Conservation (phyloP, 2,329 filamentous ascomycete species). For the Pezicula carpinea region DNA sequence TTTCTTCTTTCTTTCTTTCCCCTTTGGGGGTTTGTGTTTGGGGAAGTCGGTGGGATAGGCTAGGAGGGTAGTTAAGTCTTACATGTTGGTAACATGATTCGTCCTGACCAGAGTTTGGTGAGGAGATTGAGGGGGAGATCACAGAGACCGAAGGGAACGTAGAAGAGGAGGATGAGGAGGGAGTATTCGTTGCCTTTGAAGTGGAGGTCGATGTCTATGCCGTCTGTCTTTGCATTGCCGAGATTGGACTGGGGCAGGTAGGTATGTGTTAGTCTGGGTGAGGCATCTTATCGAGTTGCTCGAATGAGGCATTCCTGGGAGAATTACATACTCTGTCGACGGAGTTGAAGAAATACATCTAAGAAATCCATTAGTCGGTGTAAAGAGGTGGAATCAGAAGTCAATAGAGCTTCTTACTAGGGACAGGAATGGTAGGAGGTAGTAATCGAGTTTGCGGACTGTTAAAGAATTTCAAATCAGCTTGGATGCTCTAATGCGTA, state of each 20-base stretch:
- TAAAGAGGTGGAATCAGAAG: neutral
- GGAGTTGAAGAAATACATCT: conserved; percentile 21
- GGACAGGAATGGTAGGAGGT: conserved; percentile 10
- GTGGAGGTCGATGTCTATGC: conserved; percentile 24
- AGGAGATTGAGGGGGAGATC: conserved; percentile 45
- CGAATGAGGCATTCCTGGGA: too few relatives aligned
- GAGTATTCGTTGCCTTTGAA: conserved; percentile 28
- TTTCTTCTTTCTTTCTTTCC: too few relatives aligned
- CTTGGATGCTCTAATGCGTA: neutral
- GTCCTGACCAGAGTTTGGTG: conserved; percentile 42
- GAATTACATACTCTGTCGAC: conserved; percentile 21
- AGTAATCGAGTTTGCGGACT: conserved; percentile 19
- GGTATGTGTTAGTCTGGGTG: too few relatives aligned
- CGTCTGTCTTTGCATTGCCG: conserved; percentile 29
- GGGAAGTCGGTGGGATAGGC: too few relatives aligned
- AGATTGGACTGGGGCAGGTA: too few relatives aligned
- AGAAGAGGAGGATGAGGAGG: conserved; percentile 29
- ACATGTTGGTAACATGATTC: conserved; percentile 33
- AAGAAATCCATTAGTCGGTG: neutral
- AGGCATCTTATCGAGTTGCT: too few relatives aligned
- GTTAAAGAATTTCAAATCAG: neutral
- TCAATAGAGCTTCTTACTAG: conserved; percentile 8
- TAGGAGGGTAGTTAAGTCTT: too few relatives aligned
- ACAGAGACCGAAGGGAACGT: conserved; percentile 36
- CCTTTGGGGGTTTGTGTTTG: too few relatives aligned